Base-by-base conservation (phyloP, 2,329 filamentous ascomycete genomes). In the Raffaelea deltoideospora region DNA sequence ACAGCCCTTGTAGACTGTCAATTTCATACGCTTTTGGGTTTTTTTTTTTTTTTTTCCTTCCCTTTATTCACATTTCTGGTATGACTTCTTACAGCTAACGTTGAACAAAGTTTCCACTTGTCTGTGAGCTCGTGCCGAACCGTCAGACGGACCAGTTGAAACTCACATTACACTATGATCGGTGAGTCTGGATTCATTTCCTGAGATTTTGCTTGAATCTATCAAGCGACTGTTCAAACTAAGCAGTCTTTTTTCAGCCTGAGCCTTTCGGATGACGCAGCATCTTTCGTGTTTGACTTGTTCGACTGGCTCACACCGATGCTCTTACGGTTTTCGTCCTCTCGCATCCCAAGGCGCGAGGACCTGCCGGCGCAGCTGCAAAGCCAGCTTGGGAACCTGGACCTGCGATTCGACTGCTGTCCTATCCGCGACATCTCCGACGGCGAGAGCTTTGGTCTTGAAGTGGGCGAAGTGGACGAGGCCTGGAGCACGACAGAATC, bases 71-170 rank as follows among this genome's bases (percentile, higher is more conserved):
- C 6, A 29, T 29, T 8, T n/a, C n/a, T 29, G 6, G 27, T n/a
- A 10, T n/a, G 27, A 14, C 17, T 7, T 29, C 9, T n/a, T n/a
- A n/a, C n/a, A n/a, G n/a, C 35, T 33, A 33, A 32, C 24, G 6
- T 19, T 32, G 18, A 22, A 10, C 11, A n/a, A 14, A 66, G 58
- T 65, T 82, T 14, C 81, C 84, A 0, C 53, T 93, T 30, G 79
- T 92, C 11, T 78, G 82, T 43, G 86, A 93, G 51, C 54, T 90
- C 4, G 57, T 72, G 5, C 81, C 80, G 1, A 60, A 68, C 32
- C 47, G 59, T 3, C 50, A 50, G 9, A 44, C 59, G 19, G 65
- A 85, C 50, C 57, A 47, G 1, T 44, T 90, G 17, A 50, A 58
- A 0, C 51, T 86, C 32, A 66, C 64, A 17, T 50, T 90, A 11